phyloP scores from a whole-genome alignment of 768 basidiomycete species.

The Symmetrospora coprosmae region DNA sequence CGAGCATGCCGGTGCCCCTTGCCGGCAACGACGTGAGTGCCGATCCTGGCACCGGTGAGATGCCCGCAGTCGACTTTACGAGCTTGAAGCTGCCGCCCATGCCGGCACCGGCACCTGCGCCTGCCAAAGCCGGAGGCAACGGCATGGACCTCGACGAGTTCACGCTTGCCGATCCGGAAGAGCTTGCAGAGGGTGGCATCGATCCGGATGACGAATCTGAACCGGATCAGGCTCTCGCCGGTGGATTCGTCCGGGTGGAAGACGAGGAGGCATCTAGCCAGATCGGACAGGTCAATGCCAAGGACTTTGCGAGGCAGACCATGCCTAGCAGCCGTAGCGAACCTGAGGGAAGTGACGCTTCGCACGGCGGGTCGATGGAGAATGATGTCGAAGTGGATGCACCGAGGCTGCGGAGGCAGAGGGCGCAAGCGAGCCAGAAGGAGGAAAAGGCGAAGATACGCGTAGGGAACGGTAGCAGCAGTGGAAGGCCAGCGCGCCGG shows the following conservation, averaged over 20 bases:
- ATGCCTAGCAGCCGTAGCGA: background rate
- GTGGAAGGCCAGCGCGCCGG: background rate
- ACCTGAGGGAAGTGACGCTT: background rate
- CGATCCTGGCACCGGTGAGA: background rate
- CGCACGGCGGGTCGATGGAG: background rate
- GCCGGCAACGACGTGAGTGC: background rate
- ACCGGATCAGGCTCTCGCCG: background rate
- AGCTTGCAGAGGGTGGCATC: slow-evolving; percentile 5
- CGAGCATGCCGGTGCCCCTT: too few relatives aligned
- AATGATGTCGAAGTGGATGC: background rate
- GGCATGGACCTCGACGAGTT: slow-evolving; percentile 6
- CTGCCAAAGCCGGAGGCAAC: background rate
- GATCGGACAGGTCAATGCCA: background rate
- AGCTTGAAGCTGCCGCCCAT: slow-evolving; percentile 15
- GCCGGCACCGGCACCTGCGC: slow-evolving; percentile 7
- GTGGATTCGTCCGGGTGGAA: background rate
- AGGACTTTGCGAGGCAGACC: background rate
- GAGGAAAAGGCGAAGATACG: too few relatives aligned
- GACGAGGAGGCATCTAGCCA: background rate
- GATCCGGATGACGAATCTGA: slow-evolving; percentile 11
- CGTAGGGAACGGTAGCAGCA: too few relatives aligned
- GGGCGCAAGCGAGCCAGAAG: too few relatives aligned
- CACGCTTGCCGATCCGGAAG: slow-evolving; percentile 6
- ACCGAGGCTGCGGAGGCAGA: too few relatives aligned
- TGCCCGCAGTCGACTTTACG: background rate